A percentile compares a stretch with the other conserved stretches of the same genome.
Evolutionary conservation across 345 rosid species (phyloP).

Genomic region (Eucalyptus paniculata): DNA sequence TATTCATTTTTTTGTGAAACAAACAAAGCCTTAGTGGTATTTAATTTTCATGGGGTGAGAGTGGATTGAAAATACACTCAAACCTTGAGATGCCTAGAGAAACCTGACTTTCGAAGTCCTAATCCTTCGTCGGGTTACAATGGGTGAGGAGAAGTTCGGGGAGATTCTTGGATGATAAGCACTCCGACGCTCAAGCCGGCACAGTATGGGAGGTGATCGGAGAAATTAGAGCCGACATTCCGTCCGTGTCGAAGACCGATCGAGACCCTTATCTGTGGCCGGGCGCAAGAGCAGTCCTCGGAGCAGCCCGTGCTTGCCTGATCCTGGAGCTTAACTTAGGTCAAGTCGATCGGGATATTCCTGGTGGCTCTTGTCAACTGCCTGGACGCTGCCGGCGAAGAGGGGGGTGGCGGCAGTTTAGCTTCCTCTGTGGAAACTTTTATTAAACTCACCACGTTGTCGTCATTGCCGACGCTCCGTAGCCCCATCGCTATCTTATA

Average conservation of each 20-base stretch:
- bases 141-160: not conserved
- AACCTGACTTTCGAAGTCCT: not conserved
- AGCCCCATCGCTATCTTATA: not conserved
- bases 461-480: not conserved
- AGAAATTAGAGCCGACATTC: no score
- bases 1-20: not conserved
- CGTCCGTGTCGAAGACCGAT: not conserved
- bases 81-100: not conserved
- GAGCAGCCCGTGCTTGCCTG: not conserved
- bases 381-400: not conserved
- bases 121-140: not conserved
- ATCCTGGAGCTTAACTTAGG: not conserved
- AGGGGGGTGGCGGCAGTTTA: not conserved
- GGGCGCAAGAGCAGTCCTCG: not conserved
- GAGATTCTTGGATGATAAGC: no score
- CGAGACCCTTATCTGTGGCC: no score
- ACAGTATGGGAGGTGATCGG: no score
- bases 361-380: not conserved
- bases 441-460: not conserved
- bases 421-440: not conserved
- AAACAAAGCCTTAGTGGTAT: rapidly evolving
- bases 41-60: not conserved
- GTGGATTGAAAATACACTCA: not conserved
- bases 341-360: not conserved
- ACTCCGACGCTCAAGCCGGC: no score